These are phyloP conservation scores for Dactylellina leptospora DNA, from an alignment of 2,329 filamentous ascomycete species.

Conservation along the genomic window DNA sequence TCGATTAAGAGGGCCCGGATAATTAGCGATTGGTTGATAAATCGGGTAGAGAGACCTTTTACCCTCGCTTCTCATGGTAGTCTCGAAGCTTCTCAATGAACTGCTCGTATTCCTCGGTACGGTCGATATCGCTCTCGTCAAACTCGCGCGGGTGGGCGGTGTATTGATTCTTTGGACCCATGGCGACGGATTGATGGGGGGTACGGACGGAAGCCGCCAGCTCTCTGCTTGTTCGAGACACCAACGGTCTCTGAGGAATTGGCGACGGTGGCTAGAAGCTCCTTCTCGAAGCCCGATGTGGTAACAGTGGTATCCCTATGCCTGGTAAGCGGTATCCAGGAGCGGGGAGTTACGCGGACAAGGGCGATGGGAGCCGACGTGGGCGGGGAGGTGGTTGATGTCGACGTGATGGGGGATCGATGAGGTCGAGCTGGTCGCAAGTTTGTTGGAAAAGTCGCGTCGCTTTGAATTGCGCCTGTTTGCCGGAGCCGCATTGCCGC, in stretches of 20 bases:
- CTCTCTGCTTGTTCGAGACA: too few species aligned
- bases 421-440: neutral
- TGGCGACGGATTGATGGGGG: conserved; percentile 54
- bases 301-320: too few species aligned
- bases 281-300: too few species aligned
- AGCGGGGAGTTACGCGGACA: too few species aligned
- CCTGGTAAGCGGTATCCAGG: too few species aligned
- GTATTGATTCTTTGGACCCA: conserved; percentile 59
- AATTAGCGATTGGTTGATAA: neutral
- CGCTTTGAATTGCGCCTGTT: conserved; percentile 9
- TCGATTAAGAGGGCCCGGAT: neutral
- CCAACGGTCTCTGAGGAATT: too few species aligned
- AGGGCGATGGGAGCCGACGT: too few species aligned
- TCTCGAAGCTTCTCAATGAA: conserved; percentile 77
- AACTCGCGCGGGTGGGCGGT: conserved; percentile 53
- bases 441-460: conserved; percentile 19
- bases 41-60: conserved; percentile 55
- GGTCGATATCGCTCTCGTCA: conserved; percentile 64
- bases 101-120: conserved; percentile 76
- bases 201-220: conserved; percentile 2
- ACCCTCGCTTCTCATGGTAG: conserved; percentile 81
- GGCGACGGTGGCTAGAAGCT: too few species aligned
- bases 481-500: conserved; percentile 24
- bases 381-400: too few species aligned
- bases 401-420: neutral